These are phyloP conservation scores for Aspergillus sp. DNA, from an alignment of 2,329 filamentous ascomycete species.

Conservation along the genomic window DNA sequence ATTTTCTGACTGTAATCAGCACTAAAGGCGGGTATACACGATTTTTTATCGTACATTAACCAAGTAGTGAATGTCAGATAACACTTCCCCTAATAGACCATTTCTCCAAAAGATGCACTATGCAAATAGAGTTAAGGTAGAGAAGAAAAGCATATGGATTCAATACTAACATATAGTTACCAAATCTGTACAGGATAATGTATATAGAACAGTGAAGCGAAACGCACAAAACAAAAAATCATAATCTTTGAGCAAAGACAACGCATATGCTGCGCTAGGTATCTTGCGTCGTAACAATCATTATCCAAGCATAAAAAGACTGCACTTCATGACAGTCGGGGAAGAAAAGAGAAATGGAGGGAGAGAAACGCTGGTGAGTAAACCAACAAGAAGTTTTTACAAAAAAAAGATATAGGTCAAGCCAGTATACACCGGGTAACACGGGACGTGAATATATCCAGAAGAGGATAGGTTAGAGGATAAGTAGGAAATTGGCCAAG, in stretches of 20 bases:
- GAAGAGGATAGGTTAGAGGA: neutral
- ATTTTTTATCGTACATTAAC: neutral
- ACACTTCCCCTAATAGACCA: neutral
- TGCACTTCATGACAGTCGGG: neutral
- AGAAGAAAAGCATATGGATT: neutral
- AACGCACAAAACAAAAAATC: constrained; percentile 11
- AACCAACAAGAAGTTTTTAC: constrained; percentile 13
- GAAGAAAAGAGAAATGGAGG: neutral
- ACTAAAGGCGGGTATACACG: neutral
- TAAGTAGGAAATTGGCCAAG: constrained; percentile 5
- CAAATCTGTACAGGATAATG: constrained; percentile 4
- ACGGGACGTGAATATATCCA: constrained; percentile 13
- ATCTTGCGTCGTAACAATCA: constrained; percentile 21
- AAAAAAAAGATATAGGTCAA: constrained; percentile 9
- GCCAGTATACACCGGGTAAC: constrained; percentile 15
- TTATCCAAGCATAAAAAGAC: constrained; percentile 18
- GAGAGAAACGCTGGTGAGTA: constrained; percentile 3
- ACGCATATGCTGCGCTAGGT: constrained; percentile 6
- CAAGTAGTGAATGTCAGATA: neutral
- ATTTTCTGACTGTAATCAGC: too few relatives aligned
- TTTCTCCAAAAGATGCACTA: neutral
- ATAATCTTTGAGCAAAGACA: constrained; percentile 10
- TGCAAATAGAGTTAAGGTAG: neutral
- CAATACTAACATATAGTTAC: constrained; percentile 1
- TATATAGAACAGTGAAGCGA: constrained; percentile 11